Base-by-base conservation (phyloP, 306 rosid genomes). In the Hippophae rhamnoides region DNA sequence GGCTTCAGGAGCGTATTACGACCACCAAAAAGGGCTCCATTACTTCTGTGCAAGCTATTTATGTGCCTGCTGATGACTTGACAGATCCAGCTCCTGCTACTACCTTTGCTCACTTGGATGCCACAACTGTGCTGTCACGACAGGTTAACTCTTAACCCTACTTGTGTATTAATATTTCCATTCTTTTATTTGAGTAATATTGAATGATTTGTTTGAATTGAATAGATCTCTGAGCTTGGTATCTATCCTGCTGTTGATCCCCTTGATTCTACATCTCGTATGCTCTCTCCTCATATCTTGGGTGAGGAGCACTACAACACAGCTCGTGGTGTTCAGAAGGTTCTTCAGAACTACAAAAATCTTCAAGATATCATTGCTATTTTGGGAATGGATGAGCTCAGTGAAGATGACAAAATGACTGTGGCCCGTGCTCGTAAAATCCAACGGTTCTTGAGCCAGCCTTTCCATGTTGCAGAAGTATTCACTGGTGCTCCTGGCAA, bases 1-100 rank as follows among this genome's bases (percentile, higher is more conserved):
- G 88, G 53, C 95, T 92, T 71, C 99, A 88, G 69, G 99, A 92
- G 66, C 99, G 99, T 74, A 92, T 92, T 61, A 92, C 99, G 43
- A 92, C 99, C 55, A 92, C 99, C 65, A 92, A 88, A 74, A 92
- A 92, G 72, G 99, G 99, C 73, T 92, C 99, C 63, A 92, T 92
- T 45, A 92, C 99, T 51, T 92, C 99, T 61, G 99, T 92, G 64
- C 99, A 92, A 74, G 99, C 99, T 75, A 92, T 92, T 62, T 92
- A 92, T 49, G 99, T 92, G 74, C 99, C 99, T 71, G 99, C 99
- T 66, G 99, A 92, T 80, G 99, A 92, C 53, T 88, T 92, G 95
- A 92, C 99, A 62, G 99, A 92, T 92, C 99, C 99, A 23, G 99
- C 99, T 66, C 99, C 99, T 56, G 99, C 99, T 40, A 92, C 99